Percentiles rank a stretch among this genome's conserved stretches.
Evolutionary conservation across 331 rosid genomes (phyloP).

Genomic region (Saraca asoca): DNA sequence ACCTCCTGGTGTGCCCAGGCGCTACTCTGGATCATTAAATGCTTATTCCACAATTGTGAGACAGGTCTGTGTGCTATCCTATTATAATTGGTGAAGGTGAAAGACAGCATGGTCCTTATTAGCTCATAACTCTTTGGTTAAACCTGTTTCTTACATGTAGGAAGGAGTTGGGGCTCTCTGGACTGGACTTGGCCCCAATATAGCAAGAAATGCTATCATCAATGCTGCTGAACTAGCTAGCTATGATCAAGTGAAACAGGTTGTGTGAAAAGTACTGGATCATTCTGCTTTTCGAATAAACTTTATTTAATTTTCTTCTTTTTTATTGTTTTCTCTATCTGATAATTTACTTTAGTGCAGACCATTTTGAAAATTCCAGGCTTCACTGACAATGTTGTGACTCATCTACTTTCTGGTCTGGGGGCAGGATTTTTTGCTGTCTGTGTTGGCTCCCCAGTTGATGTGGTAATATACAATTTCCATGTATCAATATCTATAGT

Average conservation of each 20-base stretch:
- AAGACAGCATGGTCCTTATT: conserved; percentile 12
- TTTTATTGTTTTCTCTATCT: conserved; percentile 2
- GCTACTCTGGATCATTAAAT: conserved; percentile 86
- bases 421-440: conserved; percentile 95
- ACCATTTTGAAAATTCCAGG: conserved; percentile 86
- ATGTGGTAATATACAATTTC: conserved; percentile 67
- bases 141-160: conserved; percentile 43
- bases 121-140: conserved; percentile 23
- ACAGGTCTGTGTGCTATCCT: conserved; percentile 56
- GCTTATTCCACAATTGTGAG: conserved; percentile 86
- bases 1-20: conserved; percentile 83
- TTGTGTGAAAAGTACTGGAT: conserved; percentile 11
- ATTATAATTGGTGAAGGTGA: not conserved
- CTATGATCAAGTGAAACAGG: conserved; percentile 96
- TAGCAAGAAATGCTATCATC: conserved; percentile 86
- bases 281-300: conserved; percentile 10
- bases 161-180: conserved; percentile 86
- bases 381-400: conserved; percentile 73
- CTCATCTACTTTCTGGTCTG: conserved; percentile 81
- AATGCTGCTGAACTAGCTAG: conserved; percentile 97
- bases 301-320: conserved; percentile 21
- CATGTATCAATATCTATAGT: not conserved
- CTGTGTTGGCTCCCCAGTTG: conserved; percentile 94
- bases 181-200: conserved; percentile 92
- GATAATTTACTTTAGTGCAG: conserved; percentile 48